A percentile compares a stretch with the other conserved stretches of the same genome.
phyloP scores from a whole-genome alignment of 345 rosid species.

The Hevea brasiliensis region DNA sequence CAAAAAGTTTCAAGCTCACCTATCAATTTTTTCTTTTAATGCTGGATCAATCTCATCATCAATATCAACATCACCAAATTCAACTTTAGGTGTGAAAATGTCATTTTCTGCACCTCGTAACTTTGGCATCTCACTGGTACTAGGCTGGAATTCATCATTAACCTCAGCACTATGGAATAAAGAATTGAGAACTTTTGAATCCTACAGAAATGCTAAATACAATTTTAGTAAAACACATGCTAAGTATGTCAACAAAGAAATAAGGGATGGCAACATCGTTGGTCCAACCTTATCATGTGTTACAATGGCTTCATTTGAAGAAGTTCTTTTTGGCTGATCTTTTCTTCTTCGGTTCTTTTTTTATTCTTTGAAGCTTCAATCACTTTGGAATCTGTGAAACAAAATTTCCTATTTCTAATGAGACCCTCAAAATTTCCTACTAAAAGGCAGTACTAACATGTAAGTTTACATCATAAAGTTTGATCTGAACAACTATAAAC shows the following conservation, averaged over 20 bases:
- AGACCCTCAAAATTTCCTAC: constrained; percentile 45
- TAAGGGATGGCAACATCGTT: not conserved
- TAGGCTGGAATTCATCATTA: constrained; percentile 7
- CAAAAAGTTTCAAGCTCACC: constrained; percentile 22
- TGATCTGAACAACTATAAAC: too few species aligned
- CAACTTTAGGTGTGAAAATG: constrained; percentile 15
- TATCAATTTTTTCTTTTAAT: constrained; percentile 30
- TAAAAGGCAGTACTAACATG: too few species aligned
- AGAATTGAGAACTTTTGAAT: constrained; percentile 6
- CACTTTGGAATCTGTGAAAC: constrained; percentile 23
- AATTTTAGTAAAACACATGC: not conserved
- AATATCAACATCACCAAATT: constrained; percentile 29
- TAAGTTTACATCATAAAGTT: too few species aligned
- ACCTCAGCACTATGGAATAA: constrained; percentile 7
- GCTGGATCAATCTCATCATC: constrained; percentile 35
- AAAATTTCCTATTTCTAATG: constrained; percentile 27
- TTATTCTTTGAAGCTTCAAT: constrained; percentile 27
- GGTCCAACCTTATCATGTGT: constrained; percentile 14
- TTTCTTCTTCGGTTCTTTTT: constrained; percentile 28
- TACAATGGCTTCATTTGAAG: constrained; percentile 10
- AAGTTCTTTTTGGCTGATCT: constrained; percentile 23
- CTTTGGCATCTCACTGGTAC: constrained; percentile 14
- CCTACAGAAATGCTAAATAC: constrained; percentile 11
- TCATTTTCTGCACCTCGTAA: constrained; percentile 13
- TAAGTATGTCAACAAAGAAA: not conserved